Evolutionary conservation across 1,284 basidiomycete species (phyloP).

Genomic region (Coniferiporia weirii): DNA sequence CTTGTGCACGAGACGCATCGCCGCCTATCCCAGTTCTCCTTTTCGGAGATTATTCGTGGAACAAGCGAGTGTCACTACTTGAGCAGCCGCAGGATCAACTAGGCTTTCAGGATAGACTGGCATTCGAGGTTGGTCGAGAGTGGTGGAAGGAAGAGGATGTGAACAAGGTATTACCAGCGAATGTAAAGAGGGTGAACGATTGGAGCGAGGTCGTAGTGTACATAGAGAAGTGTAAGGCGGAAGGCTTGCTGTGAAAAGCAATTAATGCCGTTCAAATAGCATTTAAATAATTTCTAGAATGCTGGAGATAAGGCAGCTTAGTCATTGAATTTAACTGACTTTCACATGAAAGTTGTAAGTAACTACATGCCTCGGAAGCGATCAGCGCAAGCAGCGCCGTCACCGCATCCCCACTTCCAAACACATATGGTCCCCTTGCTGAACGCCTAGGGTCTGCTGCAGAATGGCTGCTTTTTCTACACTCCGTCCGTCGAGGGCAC

Average conservation of each 20-base stretch:
- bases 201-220: conserved; percentile 53
- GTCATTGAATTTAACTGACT: background rate
- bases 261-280: background rate
- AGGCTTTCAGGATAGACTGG: conserved; percentile 52
- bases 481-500: conserved; percentile 23
- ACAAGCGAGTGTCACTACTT: conserved; percentile 45
- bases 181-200: conserved; percentile 45
- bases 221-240: conserved; percentile 30
- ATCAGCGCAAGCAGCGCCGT: no score
- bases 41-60: conserved; percentile 79
- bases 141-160: conserved; percentile 56
- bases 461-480: conserved; percentile 28
- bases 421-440: background rate
- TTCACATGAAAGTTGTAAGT: conserved; percentile 14
- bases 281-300: background rate
- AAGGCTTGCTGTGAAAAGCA: background rate
- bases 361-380: no score
- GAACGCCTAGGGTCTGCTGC: background rate
- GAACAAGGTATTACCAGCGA: conserved; percentile 34
- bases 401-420: background rate
- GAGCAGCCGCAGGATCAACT: conserved; percentile 46
- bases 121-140: conserved; percentile 41
- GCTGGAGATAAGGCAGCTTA: background rate
- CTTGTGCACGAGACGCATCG: conserved; percentile 39
- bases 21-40: conserved; percentile 54